Evolutionary conservation across 768 basidiomycete genomes (phyloP), one percentile per base, ranked within the genome.

Genomic region (Amanita thiersii): DNA sequence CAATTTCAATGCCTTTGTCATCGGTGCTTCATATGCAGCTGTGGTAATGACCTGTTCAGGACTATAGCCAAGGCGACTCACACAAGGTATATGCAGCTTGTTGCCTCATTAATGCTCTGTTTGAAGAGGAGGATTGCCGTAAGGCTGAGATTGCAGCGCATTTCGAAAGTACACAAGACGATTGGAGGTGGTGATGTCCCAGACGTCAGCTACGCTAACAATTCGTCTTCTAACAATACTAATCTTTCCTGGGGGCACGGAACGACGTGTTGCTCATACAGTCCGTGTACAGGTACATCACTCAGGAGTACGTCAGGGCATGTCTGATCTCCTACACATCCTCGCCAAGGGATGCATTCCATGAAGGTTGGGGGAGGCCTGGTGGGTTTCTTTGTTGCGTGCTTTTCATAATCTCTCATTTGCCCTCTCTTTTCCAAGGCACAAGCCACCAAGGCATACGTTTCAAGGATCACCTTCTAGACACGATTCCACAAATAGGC

Each of bases 291-390:
- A 67, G 72, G 42, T 83, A 81, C 49, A 73, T 88, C 44, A 65
- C 71, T 39, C 80, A 81, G 54, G 86, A 90, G 53, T 86, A 80
- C 56, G 69, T 77, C n/a, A 80, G 86, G 18, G 65, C 77, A 14
- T 86, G 82, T 58, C 62, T 86, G 29, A 69, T 87, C 49, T 68
- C 79, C 6, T 77, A 81, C 58, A 77, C 82, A 58, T 79, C 81
- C 21, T 68, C 79, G 47, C 86, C 86, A 15, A 76, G 74, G 57
- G 72, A 75, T 40, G 73, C 71, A 3, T 59, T 65, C 51, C 84
- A 82, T 50, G 73, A 77, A 31, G 86, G 86, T 9, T 88, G 86
- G 85, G 85, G 86, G 17, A 62, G 67, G 49, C 84, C 78, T 47
- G 80, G 81, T 79, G 51, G 29, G 68, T 53, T 32, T 43, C 32